Base-by-base conservation (phyloP, 495 filamentous ascomycete genomes). In the Zalerion maritima region DNA sequence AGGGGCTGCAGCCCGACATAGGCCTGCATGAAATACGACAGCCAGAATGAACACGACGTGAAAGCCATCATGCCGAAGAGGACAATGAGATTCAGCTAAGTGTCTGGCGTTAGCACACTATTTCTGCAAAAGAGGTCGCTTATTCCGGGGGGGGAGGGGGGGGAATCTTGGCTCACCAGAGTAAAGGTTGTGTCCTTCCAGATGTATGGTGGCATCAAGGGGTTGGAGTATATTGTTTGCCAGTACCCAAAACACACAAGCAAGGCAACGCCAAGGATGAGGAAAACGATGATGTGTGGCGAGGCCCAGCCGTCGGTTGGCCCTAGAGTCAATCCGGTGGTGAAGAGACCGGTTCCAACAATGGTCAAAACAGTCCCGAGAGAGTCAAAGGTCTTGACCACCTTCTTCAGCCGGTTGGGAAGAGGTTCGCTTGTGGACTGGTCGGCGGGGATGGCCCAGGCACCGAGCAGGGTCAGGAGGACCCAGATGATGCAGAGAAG, bases 381-480 rank as follows among this genome's bases (percentile, higher is more conserved):
- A 8, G 70, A 41, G 48, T 80, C 75, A 45, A 80, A 71, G 30
- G 49, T 52, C 43, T 60, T 69, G 24, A 77, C 16, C 5, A 62
- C 60, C 16, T 55, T 44, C 31, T 26, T 39, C 7, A 51, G 24
- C 24, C 54, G 33, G 24, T 56, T 36, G 20, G 47, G 57, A n/a
- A 76, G 41, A 10, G 52, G 50, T 32, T 60, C 50, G 26, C 57
- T 63, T 5, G 38, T 33, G 13, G 60, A 58, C 28, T 57, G 58
- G 32, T 76, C 73, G 8, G 55, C 55, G 7, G 77, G 77, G 10
- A 80, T 64, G 5, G 74, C 75, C 55, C 66, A 78, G 16, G 71
- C 31, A 1, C 71, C 72, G 20, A 73, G 42, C 0, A 65, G 42
- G 0, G 69, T 67, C 30, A 78, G 66, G 4, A 67, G 40, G 1